Conservation (phyloP, 345 rosid genomes). For the Sisymbrium altissimum region DNA sequence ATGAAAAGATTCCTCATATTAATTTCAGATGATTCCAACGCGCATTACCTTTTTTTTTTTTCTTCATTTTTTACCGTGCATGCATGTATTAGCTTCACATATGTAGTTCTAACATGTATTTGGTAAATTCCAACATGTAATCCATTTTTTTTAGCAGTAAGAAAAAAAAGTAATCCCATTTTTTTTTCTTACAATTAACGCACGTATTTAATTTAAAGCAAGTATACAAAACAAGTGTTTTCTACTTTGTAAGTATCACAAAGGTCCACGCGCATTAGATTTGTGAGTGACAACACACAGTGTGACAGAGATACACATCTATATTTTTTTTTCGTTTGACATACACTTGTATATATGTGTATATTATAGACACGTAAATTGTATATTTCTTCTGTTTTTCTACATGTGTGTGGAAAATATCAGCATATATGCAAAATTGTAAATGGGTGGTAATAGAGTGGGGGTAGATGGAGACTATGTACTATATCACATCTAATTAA, state of each 20-base stretch:
- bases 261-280: constrained; percentile 37
- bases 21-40: not conserved
- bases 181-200: too few species aligned
- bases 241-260: constrained; percentile 18
- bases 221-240: too few species aligned
- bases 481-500: constrained; percentile 25
- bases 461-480: constrained; percentile 26
- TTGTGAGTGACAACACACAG: constrained; percentile 27
- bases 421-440: not conserved
- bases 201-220: too few species aligned
- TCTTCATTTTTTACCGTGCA: not conserved
- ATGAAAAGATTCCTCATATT: not conserved
- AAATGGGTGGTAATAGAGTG: constrained; percentile 20
- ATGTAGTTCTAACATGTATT: too few species aligned
- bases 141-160: not conserved
- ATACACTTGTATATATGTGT: too few species aligned
- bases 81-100: not conserved
- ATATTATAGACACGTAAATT: not conserved
- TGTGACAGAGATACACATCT: constrained; percentile 12
- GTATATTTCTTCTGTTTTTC: not conserved
- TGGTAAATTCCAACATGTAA: not conserved
- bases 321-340: too few species aligned
- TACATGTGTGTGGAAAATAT: not conserved
- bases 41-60: not conserved
- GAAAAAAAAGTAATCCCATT: too few species aligned